Evolutionary conservation across 306 rosid genomes (phyloP).

Genomic region (Lathyrus aphaca): DNA sequence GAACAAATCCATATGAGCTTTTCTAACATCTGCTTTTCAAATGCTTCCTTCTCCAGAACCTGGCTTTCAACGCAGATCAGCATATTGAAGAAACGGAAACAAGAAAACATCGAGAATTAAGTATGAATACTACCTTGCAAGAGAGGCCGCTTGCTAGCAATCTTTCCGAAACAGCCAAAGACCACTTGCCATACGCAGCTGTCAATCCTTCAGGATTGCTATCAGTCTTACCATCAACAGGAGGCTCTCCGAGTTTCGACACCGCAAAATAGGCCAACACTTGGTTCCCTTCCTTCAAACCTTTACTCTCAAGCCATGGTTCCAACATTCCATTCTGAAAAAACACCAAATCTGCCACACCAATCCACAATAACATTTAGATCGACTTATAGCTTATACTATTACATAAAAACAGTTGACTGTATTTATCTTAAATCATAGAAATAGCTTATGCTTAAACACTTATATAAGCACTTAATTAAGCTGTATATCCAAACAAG

Average conservation of each 20-base stretch:
- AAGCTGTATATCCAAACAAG: neutral
- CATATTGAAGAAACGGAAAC: neutral
- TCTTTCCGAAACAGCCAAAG: conserved; percentile 70
- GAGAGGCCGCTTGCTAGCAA: conserved; percentile 81
- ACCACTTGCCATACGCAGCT: conserved; percentile 93
- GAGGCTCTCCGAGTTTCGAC: conserved; percentile 86
- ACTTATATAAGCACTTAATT: neutral
- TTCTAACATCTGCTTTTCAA: conserved; percentile 93
- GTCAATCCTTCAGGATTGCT: conserved; percentile 95
- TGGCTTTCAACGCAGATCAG: conserved; percentile 38
- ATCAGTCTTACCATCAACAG: conserved; percentile 86
- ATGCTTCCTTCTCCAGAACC: conserved; percentile 83
- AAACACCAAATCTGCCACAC: conserved; percentile 91
- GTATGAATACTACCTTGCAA: conserved; percentile 63
- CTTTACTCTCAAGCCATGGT: conserved; percentile 84
- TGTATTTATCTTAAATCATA: neutral
- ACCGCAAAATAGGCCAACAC: conserved; percentile 93
- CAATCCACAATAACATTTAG: neutral
- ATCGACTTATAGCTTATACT: too few relatives aligned
- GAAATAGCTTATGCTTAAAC: neutral
- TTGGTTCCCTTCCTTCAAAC: conserved; percentile 71
- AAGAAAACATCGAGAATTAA: neutral
- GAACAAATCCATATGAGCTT: conserved; percentile 95
- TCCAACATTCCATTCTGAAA: conserved; percentile 99
- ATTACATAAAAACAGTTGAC: neutral